Evolutionary conservation across 2,329 filamentous ascomycete species (phyloP).

Genomic region (Colletotrichum chlorophyti): DNA sequence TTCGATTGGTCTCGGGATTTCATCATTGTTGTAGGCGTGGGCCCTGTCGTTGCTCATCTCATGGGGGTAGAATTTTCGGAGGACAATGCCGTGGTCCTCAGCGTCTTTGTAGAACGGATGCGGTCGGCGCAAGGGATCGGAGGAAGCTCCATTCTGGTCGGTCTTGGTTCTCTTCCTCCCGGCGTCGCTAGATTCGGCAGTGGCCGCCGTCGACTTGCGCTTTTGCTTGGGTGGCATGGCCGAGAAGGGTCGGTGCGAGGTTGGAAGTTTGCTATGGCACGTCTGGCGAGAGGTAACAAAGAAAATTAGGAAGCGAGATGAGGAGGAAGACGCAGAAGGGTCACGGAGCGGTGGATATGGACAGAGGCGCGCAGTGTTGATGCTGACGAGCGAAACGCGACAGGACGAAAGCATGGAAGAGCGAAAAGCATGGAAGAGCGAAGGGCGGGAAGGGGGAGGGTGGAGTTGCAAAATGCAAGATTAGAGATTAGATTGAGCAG

Average conservation of each 20-base stretch:
- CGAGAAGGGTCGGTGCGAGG: background rate
- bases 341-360: background rate
- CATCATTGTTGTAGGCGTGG: constrained; percentile 73
- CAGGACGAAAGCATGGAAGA: constrained; percentile 1
- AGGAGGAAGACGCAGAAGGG: background rate
- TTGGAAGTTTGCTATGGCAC: background rate
- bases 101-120: constrained; percentile 54
- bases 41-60: constrained; percentile 87
- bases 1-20: constrained; percentile 77
- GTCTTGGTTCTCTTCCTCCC: constrained; percentile 42
- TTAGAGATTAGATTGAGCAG: background rate
- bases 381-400: constrained; percentile 16
- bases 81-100: constrained; percentile 66
- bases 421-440: too few species aligned
- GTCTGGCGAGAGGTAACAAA: background rate
- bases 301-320: background rate
- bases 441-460: background rate
- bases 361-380: constrained; percentile 1
- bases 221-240: constrained; percentile 40
- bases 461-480: background rate
- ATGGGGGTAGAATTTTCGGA: constrained; percentile 80
- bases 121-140: constrained; percentile 48
- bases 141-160: constrained; percentile 24
- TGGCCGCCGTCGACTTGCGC: constrained; percentile 33
- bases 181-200: constrained; percentile 32